These are phyloP conservation scores for Byssothecium circinans DNA, from an alignment of 2,329 filamentous ascomycete species.

Conservation along the genomic window DNA sequence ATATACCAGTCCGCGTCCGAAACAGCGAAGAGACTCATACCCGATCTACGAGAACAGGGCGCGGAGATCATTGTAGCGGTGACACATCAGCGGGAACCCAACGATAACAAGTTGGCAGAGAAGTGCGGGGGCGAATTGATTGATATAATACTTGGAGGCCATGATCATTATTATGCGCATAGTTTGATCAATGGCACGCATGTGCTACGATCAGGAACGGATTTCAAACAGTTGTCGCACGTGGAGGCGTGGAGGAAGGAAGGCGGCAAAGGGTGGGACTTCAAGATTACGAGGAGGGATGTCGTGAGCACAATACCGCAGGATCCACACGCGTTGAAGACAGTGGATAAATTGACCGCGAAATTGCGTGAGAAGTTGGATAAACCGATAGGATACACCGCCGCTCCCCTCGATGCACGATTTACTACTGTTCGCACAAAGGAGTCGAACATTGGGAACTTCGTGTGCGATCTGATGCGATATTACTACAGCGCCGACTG, in stretches of 20 bases:
- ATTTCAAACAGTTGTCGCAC: conserved; percentile 92
- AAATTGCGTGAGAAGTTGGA: conserved; percentile 76
- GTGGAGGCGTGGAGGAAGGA: conserved; percentile 70
- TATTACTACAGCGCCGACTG: conserved; percentile 80
- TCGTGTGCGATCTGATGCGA: conserved; percentile 89
- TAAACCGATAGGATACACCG: conserved; percentile 78
- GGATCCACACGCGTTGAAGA: conserved; percentile 60
- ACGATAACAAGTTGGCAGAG: conserved; percentile 81
- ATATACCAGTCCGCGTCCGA: conserved; percentile 78
- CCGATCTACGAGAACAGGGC: conserved; percentile 71
- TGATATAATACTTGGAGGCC: conserved; percentile 84
- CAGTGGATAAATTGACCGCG: conserved; percentile 70
- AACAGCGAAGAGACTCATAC: conserved; percentile 75
- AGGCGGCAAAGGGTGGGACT: conserved; percentile 66
- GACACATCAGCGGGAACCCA: conserved; percentile 84
- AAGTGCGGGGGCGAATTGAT: conserved; percentile 70
- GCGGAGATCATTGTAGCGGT: conserved; percentile 82
- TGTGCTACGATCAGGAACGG: conserved; percentile 81
- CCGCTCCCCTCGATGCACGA: conserved; percentile 78
- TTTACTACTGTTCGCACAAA: conserved; percentile 77
- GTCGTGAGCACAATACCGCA: conserved; percentile 68
- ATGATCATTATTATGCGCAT: conserved; percentile 88
- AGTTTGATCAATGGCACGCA: conserved; percentile 76
- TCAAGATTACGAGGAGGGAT: conserved; percentile 75
- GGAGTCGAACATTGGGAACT: conserved; percentile 87